Conservation (phyloP, 768 basidiomycete species). For the Gymnopilus junonius region DNA sequence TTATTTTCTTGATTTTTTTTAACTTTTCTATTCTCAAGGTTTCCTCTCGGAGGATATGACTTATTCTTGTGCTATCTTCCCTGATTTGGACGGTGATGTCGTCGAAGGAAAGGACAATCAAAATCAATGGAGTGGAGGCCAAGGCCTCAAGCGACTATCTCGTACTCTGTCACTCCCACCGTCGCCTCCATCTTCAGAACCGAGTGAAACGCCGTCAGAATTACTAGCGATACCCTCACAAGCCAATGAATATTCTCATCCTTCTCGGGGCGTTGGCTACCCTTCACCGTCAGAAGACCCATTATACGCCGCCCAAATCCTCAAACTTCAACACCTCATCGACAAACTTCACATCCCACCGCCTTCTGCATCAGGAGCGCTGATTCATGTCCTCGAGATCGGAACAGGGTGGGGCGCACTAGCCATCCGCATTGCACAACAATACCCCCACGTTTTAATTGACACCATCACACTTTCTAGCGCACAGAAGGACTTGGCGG, state of each 20-base stretch:
- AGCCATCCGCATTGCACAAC: conserved; percentile 62
- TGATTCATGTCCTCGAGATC: conserved; percentile 62
- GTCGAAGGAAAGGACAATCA: conserved; percentile 26
- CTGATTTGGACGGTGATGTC: conserved; percentile 61
- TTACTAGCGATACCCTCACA: neutral
- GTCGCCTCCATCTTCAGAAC: conserved; percentile 13
- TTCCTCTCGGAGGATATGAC: conserved; percentile 77
- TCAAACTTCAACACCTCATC: conserved; percentile 69
- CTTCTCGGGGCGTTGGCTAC: neutral
- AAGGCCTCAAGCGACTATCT: conserved; percentile 34
- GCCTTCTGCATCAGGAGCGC: conserved; percentile 41
- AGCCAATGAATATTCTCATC: conserved; percentile 2
- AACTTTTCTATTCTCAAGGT: conserved; percentile 30
- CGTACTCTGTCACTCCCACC: conserved; percentile 16
- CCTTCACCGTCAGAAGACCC: conserved; percentile 13
- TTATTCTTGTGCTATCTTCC: conserved; percentile 75
- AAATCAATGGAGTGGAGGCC: conserved; percentile 40
- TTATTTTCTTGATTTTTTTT: neutral
- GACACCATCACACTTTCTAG: conserved; percentile 76
- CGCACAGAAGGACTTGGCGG: conserved; percentile 64
- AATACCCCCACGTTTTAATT: conserved; percentile 58
- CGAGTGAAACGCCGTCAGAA: conserved; percentile 6
- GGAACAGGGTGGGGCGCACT: conserved; percentile 83
- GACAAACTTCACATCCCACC: conserved; percentile 59
- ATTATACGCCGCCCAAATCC: conserved; percentile 57